Evolutionary conservation across 2,329 filamentous ascomycete species (phyloP).

Genomic region (Xylariaceae sp.): DNA sequence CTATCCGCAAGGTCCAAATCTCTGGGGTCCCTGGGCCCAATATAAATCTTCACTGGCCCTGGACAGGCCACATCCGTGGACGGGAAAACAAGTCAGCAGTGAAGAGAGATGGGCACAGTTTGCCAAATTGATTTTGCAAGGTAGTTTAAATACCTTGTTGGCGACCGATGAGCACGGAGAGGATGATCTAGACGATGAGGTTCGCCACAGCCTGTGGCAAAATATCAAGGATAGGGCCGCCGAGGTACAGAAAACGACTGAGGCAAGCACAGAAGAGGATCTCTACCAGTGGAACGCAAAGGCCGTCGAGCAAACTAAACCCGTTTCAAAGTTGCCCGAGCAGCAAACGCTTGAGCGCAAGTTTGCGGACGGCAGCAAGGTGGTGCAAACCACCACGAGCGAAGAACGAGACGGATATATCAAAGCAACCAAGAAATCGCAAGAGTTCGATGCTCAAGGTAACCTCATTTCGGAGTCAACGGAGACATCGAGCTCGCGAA

Average conservation of each 20-base stretch:
- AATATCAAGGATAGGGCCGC: not conserved
- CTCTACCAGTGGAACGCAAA: not conserved
- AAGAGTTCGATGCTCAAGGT: conserved; percentile 22
- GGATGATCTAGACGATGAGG: not conserved
- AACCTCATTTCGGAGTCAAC: conserved; percentile 17
- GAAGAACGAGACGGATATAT: conserved; percentile 9
- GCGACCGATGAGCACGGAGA: not conserved
- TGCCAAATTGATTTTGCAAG: no score
- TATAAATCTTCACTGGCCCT: not conserved
- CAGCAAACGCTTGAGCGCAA: conserved; percentile 3
- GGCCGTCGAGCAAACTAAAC: not conserved
- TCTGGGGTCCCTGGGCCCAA: no score
- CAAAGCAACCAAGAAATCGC: conserved; percentile 14
- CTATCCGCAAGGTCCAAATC: not conserved
- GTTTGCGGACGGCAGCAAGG: conserved; percentile 24
- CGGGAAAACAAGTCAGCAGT: not conserved
- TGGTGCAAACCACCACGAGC: conserved; percentile 16
- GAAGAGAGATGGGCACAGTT: not conserved
- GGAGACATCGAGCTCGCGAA: conserved; percentile 12
- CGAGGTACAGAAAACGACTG: not conserved
- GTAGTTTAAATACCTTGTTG: no score
- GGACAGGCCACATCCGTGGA: not conserved
- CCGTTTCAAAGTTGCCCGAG: not conserved
- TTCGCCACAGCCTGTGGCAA: not conserved
- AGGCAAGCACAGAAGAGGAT: conserved; percentile 1